Conservation (phyloP, 2,329 filamentous ascomycete species). For the Exophiala dermatitidis region DNA sequence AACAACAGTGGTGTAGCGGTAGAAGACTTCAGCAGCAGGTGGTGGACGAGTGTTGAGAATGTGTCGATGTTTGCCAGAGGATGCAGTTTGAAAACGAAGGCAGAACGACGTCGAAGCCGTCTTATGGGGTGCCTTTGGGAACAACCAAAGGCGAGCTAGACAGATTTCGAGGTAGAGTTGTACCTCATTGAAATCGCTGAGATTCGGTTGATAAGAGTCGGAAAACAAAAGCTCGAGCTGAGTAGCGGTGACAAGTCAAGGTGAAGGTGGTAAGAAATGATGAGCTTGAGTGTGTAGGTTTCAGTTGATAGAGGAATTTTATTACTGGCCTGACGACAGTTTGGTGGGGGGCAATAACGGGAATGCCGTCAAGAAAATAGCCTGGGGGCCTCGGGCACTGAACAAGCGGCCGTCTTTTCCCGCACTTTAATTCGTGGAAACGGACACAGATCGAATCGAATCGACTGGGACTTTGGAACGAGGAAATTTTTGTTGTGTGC, state of each 20-base stretch:
- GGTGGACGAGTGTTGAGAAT: constrained; percentile 44
- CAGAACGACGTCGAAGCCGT: constrained; percentile 26
- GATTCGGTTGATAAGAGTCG: neutral
- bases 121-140: constrained; percentile 23
- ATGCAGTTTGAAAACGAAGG: constrained; percentile 39
- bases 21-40: constrained; percentile 34
- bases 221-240: neutral
- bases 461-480: neutral
- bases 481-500: constrained; percentile 1
- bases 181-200: neutral
- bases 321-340: constrained; percentile 10
- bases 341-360: constrained; percentile 17
- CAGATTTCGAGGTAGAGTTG: neutral
- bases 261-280: constrained; percentile 5
- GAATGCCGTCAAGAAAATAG: neutral
- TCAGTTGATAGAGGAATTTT: constrained; percentile 14
- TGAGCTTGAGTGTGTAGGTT: constrained; percentile 7
- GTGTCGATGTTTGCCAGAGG: constrained; percentile 37
- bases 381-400: neutral
- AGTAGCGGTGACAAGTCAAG: neutral
- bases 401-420: neutral
- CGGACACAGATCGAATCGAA: neutral
- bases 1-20: constrained; percentile 13
- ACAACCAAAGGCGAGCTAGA: constrained; percentile 22
- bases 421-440: neutral